Conservation (phyloP, 192 early-diverging fungal genomes). For the Coemansia sp. region DNA sequence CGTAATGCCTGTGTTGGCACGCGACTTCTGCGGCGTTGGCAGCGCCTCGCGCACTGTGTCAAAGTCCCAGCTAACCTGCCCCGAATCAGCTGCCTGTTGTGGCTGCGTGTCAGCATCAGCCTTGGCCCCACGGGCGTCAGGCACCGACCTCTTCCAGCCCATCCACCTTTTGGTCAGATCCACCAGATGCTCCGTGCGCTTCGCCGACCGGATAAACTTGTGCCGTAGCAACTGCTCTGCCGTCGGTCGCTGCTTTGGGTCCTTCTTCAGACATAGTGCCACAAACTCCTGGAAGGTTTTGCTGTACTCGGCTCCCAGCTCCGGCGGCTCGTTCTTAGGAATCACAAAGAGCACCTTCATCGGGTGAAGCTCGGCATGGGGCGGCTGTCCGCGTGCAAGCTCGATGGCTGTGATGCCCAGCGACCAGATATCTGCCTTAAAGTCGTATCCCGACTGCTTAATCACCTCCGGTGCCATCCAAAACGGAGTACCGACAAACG, state of each 20-base stretch:
- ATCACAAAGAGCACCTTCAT: conserved; percentile 95
- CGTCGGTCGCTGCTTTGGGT: conserved; percentile 80
- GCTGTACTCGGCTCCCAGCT: conserved; percentile 72
- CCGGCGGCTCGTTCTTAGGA: conserved; percentile 85
- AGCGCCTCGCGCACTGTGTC: conserved; percentile 43
- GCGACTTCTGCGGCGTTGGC: conserved; percentile 39
- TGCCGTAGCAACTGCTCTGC: conserved; percentile 89
- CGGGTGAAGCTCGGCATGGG: conserved; percentile 89
- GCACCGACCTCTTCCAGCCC: conserved; percentile 64
- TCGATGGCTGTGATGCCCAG: conserved; percentile 97
- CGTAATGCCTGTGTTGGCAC: not conserved
- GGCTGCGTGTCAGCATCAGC: conserved; percentile 11
- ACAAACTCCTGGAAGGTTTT: conserved; percentile 91
- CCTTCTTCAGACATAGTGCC: conserved; percentile 78
- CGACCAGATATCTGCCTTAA: conserved; percentile 98
- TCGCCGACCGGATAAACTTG: conserved; percentile 79
- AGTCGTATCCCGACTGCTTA: conserved; percentile 89
- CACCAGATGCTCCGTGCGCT: conserved; percentile 81
- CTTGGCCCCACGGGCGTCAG: conserved; percentile 43
- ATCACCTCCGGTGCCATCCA: conserved; percentile 97
- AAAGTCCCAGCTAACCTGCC: conserved; percentile 55
- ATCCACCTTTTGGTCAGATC: conserved; percentile 85
- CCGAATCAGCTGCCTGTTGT: conserved; percentile 11
- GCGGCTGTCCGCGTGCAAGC: conserved; percentile 89
- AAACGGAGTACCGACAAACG: conserved; percentile 97